Conservation (phyloP, 1,284 basidiomycete species). For the Paramarasmius palmivorus region DNA sequence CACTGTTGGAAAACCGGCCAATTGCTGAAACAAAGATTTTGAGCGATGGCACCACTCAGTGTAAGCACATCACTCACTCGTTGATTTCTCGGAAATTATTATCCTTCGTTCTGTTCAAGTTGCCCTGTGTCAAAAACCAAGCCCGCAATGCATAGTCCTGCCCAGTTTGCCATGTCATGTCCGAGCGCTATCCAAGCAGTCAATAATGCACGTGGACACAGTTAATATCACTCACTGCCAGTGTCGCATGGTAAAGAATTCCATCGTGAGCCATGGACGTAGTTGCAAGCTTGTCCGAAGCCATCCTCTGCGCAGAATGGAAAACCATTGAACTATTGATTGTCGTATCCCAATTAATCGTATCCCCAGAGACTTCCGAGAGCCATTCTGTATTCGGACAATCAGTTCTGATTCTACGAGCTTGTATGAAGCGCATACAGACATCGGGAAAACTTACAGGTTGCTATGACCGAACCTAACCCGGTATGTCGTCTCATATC, state of each 20-base stretch:
- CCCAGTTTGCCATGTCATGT: slow-evolving; percentile 1
- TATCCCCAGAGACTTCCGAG: background rate
- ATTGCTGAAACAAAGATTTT: slow-evolving; percentile 17
- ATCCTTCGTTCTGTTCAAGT: background rate
- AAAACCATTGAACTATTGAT: background rate
- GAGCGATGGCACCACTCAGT: background rate
- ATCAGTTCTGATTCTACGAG: background rate
- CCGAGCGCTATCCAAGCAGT: background rate
- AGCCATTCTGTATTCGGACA: slow-evolving; percentile 12
- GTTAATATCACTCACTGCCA: background rate
- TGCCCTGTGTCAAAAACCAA: background rate
- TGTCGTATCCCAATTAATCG: slow-evolving; percentile 12
- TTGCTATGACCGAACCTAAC: no score
- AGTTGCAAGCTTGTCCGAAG: slow-evolving; percentile 22
- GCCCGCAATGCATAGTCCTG: background rate
- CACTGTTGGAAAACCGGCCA: slow-evolving; percentile 39
- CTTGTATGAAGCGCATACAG: background rate
- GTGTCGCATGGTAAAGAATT: slow-evolving; percentile 11
- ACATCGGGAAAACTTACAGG: no score
- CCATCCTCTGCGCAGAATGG: background rate
- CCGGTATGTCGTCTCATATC: no score
- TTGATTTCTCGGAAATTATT: background rate
- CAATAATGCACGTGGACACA: background rate
- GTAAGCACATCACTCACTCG: background rate
- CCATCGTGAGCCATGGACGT: slow-evolving; percentile 35